Base-by-base conservation (phyloP, 306 rosid genomes). In the Malus orientalis region DNA sequence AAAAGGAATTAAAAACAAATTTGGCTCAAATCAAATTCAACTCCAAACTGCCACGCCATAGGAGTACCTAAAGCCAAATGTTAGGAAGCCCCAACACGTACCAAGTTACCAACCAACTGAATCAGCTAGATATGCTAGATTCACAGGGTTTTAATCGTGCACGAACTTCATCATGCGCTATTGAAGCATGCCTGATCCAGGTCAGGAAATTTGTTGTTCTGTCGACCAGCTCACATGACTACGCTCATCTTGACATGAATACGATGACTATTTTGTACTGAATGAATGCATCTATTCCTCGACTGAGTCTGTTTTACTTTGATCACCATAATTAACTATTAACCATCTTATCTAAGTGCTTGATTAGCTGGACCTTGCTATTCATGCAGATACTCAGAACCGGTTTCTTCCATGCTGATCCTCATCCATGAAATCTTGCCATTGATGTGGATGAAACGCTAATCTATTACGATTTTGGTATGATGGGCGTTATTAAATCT, bases 401-500 rank as follows among this genome's bases (percentile, higher is more conserved):
- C 0, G 27, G 2, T 27, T 27, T 27, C 27, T 27, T 27, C 27
- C 27, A 27, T 27, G 27, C 27, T 27, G 27, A 27, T 27, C 27
- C 27, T 27, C 97, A 91, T 86, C 98, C 97, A 62, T 97, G 97
- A 86, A 94, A 94, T 83, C 96, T 90, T 49, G 97, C 97, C 23
- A 74, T 94, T 9, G 98, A 94, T 74, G 84, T 83, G 70, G 96
- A 94, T 69, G 93, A 91, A 86, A 72, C 94, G 45, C 78, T 94
- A 66, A 94, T 94, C 78, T 91, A 91, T 79, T 94, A 94, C 78
- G 98, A 94, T 86, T 94, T 94, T 81, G 98, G 98, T 75, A 94
- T 91, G 98, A 91, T 91, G 98, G 98, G 98, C 58, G 96, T 90
- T 72, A 94, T 94, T 77, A 91, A 94, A 76, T 75, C 96, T 44